Conservation (phyloP, 2,329 filamentous ascomycete genomes). For the Pseudogymnoascus sp. region DNA sequence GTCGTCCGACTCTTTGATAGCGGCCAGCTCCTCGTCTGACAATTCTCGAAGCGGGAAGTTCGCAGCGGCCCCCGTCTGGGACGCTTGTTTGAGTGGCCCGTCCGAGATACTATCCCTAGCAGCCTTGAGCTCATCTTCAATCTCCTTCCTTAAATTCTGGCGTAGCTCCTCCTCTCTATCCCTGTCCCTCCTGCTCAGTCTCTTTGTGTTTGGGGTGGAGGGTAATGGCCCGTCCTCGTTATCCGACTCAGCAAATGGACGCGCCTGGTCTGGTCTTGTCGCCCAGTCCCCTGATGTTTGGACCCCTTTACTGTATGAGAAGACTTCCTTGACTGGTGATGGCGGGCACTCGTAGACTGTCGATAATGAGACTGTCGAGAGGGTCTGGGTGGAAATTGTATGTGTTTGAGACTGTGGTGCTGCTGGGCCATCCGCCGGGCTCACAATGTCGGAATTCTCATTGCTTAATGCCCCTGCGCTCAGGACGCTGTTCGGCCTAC, state of each 20-base stretch:
- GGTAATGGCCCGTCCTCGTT: constrained; percentile 53
- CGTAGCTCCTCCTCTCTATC: constrained; percentile 85
- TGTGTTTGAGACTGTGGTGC: constrained; percentile 30
- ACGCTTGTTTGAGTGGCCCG: constrained; percentile 37
- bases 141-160: constrained; percentile 73
- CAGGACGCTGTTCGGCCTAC: constrained; percentile 77
- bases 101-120: constrained; percentile 52
- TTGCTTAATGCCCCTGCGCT: constrained; percentile 75
- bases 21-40: constrained; percentile 75
- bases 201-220: constrained; percentile 52
- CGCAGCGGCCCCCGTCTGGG: constrained; percentile 34
- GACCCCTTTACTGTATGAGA: constrained; percentile 94
- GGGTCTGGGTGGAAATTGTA: constrained; percentile 47
- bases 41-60: constrained; percentile 75
- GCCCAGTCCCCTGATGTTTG: constrained; percentile 77
- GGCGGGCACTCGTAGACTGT: constrained; percentile 76
- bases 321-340: constrained; percentile 69
- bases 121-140: constrained; percentile 82
- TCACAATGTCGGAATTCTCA: constrained; percentile 54
- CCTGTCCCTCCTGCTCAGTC: constrained; percentile 67
- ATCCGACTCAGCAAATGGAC: constrained; percentile 46
- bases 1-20: constrained; percentile 84
- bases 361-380: constrained; percentile 63
- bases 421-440: constrained; percentile 35
- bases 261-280: constrained; percentile 42